Evolutionary conservation across 2,329 filamentous ascomycete species (phyloP), one percentile per base, ranked within the genome.

Genomic region (Paraphaeosphaeria minitans): DNA sequence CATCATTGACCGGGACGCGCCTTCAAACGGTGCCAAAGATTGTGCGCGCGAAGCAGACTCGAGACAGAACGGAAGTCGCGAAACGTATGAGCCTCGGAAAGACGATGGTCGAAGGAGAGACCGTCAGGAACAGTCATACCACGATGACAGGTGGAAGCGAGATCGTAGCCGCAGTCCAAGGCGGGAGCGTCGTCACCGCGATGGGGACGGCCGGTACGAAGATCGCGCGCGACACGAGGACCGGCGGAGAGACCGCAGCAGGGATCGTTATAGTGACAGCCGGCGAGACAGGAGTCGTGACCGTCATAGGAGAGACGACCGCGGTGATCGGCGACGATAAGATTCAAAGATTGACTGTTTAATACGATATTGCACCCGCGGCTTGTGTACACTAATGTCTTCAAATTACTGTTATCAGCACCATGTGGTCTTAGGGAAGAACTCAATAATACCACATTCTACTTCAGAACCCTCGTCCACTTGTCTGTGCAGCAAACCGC

Each of bases 271-370:
- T 61, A 70, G 74, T 45, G 76, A 81, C 47, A 66, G 68, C 47
- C 66, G 71, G 14, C 67, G 67, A 50, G 71, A 78, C 46, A 71
- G 74, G 49, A 77, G 73, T 66, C 74, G 77, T 48, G 77, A 80
- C 63, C 74, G 78, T 37, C 71, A 78, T 56, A 72, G 75, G 59
- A 77, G 73, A 35, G 72, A 75, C 46, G 74, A 80, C 56, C 67
- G 75, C 33, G 75, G 79, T 22, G 69, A 72, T 14, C 64, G 72
- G 10, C 64, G 70, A n/a, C 61, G 68, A 19, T 57, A 66, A 39
- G 61, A 61, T 35, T 66, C 50, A 65, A n/a, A 14, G 31, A 21
- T 24, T 37, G 9, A 6, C 45, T 12, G 12, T 10, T 3, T 5
- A 1, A 22, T 42, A 13, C 16, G 7, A 19, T 27, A 27, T n/a